Evolutionary conservation across 1,284 basidiomycete genomes (phyloP).

Genomic region (Microstroma glucosiphilum): DNA sequence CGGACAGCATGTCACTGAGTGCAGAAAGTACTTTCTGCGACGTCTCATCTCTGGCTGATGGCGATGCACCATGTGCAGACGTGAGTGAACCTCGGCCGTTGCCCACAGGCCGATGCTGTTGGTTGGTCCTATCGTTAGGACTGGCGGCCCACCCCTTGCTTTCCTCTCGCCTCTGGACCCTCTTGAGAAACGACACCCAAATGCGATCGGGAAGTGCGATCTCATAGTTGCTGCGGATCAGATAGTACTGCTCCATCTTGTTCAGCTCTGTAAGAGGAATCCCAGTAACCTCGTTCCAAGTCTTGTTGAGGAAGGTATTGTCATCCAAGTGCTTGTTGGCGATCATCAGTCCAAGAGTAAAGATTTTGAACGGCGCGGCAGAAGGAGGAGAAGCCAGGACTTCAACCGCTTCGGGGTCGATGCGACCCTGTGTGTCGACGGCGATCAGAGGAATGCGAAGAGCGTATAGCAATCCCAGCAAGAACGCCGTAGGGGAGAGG

Average conservation of each 20-base stretch:
- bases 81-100: too few species aligned
- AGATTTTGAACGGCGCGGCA: constrained; percentile 45
- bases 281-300: constrained; percentile 50
- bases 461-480: constrained; percentile 42
- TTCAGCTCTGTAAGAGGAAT: constrained; percentile 47
- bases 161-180: constrained; percentile 31
- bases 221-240: constrained; percentile 43
- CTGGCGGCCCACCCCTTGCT: constrained; percentile 4
- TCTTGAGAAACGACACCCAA: constrained; percentile 39
- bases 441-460: constrained; percentile 33
- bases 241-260: constrained; percentile 44
- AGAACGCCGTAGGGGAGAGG: constrained; percentile 41
- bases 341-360: constrained; percentile 47
- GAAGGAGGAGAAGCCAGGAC: constrained; percentile 44
- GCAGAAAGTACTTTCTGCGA: constrained; percentile 29
- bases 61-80: constrained; percentile 11
- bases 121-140: background rate
- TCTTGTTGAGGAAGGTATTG: constrained; percentile 50
- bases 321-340: constrained; percentile 51
- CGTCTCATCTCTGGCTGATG: constrained; percentile 19
- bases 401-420: constrained; percentile 35
- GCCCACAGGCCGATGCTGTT: constrained; percentile 7
- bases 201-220: constrained; percentile 39
- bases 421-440: constrained; percentile 20
- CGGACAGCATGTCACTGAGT: constrained; percentile 28